phyloP scores from a whole-genome alignment of 2,329 filamentous ascomycete species.

The Neoscytalidium dimidiatum region DNA sequence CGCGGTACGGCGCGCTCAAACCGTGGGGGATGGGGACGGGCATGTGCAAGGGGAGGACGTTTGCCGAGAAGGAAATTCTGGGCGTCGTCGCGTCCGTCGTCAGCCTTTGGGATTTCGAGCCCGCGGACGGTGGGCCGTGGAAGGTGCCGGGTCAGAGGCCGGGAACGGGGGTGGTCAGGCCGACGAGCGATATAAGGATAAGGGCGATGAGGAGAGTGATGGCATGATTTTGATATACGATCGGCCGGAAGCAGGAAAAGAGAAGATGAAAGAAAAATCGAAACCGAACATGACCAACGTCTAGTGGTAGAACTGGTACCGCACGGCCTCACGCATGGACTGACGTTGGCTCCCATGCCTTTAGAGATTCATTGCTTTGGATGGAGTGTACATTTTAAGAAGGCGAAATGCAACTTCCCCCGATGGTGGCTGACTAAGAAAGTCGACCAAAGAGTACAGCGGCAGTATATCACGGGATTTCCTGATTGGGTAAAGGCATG shows the following conservation, averaged over 20 bases:
- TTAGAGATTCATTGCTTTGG: too few species aligned
- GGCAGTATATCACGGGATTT: neutral
- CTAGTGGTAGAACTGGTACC: neutral
- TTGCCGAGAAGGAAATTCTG: conserved; percentile 54
- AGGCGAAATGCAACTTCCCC: too few species aligned
- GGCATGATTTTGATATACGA: neutral
- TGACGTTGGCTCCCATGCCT: too few species aligned
- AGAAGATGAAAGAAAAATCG: neutral
- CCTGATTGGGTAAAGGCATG: neutral
- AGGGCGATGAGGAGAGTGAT: conserved; percentile 5
- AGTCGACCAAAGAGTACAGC: too few species aligned
- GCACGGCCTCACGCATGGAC: too few species aligned
- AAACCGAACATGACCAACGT: neutral
- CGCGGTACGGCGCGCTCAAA: conserved; percentile 21
- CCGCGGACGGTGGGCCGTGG: conserved; percentile 29
- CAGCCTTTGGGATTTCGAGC: conserved; percentile 58
- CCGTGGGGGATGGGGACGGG: conserved; percentile 43
- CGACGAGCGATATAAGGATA: neutral
- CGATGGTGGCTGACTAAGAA: too few species aligned
- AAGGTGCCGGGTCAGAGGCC: conserved; percentile 20
- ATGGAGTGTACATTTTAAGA: too few species aligned
- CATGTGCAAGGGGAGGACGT: conserved; percentile 52
- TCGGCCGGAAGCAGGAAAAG: neutral
- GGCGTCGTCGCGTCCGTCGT: conserved; percentile 55
- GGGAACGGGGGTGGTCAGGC: conserved; percentile 20